Base-by-base conservation (phyloP, 2,329 filamentous ascomycete genomes). In the Colletotrichum higginsianum region DNA sequence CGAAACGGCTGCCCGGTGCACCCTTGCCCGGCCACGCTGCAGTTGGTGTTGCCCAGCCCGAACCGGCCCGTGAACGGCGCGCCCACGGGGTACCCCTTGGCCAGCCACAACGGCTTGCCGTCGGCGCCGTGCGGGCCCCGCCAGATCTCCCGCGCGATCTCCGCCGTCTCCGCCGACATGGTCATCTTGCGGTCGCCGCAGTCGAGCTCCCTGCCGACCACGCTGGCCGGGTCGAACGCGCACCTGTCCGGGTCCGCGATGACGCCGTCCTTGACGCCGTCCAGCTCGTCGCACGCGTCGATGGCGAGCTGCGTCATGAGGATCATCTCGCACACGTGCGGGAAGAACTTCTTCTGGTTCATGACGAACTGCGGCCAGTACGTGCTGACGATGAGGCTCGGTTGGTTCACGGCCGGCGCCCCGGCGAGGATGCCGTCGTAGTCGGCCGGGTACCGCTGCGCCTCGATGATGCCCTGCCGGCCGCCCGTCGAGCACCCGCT, bases 401-500 rank as follows among this genome's bases (percentile, higher is more conserved):
- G 61, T 44, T 73, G 71, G 60, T 81, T 77, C 7, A 84, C 71
- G 15, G 85, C 87, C 5, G 85, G 83, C 3, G 80, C 80, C 0
- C 82, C 84, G 0, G 87, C 86, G 0, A 88, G 76, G 18, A 89
- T 84, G 2, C 88, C 88, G 58, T 90, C 85, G 63, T 88, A 89
- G 50, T 87, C 85, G 1, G 84, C 81, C 0, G 88, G 87, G 72
- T 85, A 88, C 18, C 82, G 77, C 74, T 90, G 85, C 0, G 86
- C 84, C 30, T 86, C 81, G 73, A 86, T 86, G 40, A 88, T 78
- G 18, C 88, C 89, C 77, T 90, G 87, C 2, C 88, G 80, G 1
- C 89, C 89, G 16, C 88, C 88, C 0, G 85, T 88, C 2, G 86
- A 88, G 74, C 87, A 89, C 16, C 88, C 87, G 16, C 80, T 79